Evolutionary conservation across 805 yeast species (phyloP), one percentile per base, ranked within the genome.

Genomic region (Starmerella scarabaei): DNA sequence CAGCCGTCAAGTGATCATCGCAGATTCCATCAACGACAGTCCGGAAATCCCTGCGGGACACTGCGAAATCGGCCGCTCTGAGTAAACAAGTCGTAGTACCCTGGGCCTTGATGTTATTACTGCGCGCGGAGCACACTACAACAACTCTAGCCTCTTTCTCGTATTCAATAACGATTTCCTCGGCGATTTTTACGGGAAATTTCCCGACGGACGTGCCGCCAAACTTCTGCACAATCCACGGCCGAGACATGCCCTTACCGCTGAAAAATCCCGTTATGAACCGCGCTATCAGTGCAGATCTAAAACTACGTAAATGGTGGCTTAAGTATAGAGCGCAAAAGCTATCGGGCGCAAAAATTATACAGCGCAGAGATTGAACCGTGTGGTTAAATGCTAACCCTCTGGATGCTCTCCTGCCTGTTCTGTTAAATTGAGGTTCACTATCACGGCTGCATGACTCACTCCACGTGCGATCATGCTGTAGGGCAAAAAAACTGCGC

Each of bases 121-220:
- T 83, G 50, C 98, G 72, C 3, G 98, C 98, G 26, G 93, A 80
- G 60, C 98, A 91, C 3, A 91, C 98, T 19, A 88, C 93, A 2
- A 93, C 96, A 14, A 86, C 94, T 40, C 78, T 69, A 35, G 64
- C 62, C 30, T 69, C 62, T 33, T 56, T 40, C 27, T 75, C 65
- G 56, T 75, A 83, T 19, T 67, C 72, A 54, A 49, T 46, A 35
- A 91, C 81, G 36, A 91, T 84, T 49, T 84, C 82, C 44, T 80
- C 80, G 21, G 84, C 85, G 40, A 91, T 91, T 49, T 78, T 72
- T 37, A 71, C 75, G 8, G 95, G 82, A 60, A 91, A 86, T 59
- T 91, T 91, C 18, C 98, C 98, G 24, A 91, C 95, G 35, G 91
- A 77, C 14, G 98, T 91, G 39, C 98, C 98, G 36, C 98, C 98